A percentile compares a stretch with the other conserved stretches of the same genome.
Conservation (phyloP, 306 rosid genomes). For the Gastrolobium bilobum region DNA sequence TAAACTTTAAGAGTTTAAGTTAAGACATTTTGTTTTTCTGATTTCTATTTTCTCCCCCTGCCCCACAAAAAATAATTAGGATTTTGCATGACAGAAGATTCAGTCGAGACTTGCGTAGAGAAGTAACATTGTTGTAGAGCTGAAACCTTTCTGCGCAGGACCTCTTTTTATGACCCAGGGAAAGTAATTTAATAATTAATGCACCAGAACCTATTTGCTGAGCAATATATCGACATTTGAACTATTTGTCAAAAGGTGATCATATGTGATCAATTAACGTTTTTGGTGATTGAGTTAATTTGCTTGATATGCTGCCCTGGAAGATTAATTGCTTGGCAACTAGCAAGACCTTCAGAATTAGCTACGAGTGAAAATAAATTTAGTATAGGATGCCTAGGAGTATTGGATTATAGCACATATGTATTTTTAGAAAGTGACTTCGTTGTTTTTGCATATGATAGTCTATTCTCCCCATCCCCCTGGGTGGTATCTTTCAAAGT, state of each 20-base stretch:
- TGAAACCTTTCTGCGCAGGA: too few species aligned
- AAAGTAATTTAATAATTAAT: slow-evolving; percentile 23
- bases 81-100: too few species aligned
- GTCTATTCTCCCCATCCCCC: slow-evolving; percentile 5
- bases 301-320: slow-evolving; percentile 10
- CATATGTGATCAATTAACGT: slow-evolving; percentile 3
- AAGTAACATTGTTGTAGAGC: too few species aligned
- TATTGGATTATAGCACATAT: not conserved
- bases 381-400: slow-evolving; percentile 5
- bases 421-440: not conserved
- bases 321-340: slow-evolving; percentile 26
- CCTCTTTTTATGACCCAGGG: slow-evolving; percentile 4
- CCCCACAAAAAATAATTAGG: too few species aligned
- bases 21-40: not conserved
- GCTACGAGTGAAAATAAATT: not conserved
- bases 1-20: not conserved
- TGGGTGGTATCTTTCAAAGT: slow-evolving; percentile 13
- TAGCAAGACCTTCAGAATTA: not conserved
- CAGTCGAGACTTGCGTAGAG: too few species aligned
- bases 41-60: not conserved
- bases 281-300: slow-evolving; percentile 2
- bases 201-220: slow-evolving; percentile 25
- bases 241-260: slow-evolving; percentile 2
- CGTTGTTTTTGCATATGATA: not conserved
- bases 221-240: slow-evolving; percentile 5